Percentiles rank a stretch among this genome's conserved stretches.
Conservation (phyloP, 495 filamentous ascomycete genomes). For the Penicillium manginii region DNA sequence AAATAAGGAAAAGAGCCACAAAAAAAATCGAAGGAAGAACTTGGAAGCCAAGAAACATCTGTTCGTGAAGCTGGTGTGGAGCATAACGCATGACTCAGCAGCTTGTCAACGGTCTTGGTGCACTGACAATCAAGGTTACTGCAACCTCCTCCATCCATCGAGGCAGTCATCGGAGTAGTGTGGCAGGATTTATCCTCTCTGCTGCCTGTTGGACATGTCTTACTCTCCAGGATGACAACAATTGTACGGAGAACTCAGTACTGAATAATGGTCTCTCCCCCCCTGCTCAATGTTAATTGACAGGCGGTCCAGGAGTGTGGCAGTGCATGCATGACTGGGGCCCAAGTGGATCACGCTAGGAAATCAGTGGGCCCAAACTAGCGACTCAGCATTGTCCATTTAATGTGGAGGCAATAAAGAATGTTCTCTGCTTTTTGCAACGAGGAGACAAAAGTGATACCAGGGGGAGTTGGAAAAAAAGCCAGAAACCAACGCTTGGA, state of each 20-base stretch:
- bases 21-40: constrained; percentile 9
- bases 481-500: not conserved
- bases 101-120: constrained; percentile 11
- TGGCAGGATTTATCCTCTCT: not conserved
- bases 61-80: constrained; percentile 26
- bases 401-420: constrained; percentile 31
- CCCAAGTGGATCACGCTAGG: constrained; percentile 32
- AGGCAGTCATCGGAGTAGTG: not conserved
- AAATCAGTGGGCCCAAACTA: constrained; percentile 32
- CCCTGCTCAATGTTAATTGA: constrained; percentile 34
- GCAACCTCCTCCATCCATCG: constrained; percentile 1
- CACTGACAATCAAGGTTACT: not conserved
- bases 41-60: constrained; percentile 6
- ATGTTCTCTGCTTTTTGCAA: constrained; percentile 29
- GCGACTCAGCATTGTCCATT: constrained; percentile 32
- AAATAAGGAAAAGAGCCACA: constrained; percentile 7
- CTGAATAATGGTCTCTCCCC: not conserved
- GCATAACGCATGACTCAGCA: constrained; percentile 23
- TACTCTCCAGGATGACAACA: constrained; percentile 11
- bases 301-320: constrained; percentile 44
- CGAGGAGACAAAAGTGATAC: not conserved
- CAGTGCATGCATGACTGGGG: constrained; percentile 48
- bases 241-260: not conserved
- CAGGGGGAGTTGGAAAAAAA: constrained; percentile 1
- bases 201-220: constrained; percentile 14